A percentile compares a stretch with the other conserved stretches of the same genome.
Conservation (phyloP, 306 rosid genomes). For the Canavalia ensiformis region DNA sequence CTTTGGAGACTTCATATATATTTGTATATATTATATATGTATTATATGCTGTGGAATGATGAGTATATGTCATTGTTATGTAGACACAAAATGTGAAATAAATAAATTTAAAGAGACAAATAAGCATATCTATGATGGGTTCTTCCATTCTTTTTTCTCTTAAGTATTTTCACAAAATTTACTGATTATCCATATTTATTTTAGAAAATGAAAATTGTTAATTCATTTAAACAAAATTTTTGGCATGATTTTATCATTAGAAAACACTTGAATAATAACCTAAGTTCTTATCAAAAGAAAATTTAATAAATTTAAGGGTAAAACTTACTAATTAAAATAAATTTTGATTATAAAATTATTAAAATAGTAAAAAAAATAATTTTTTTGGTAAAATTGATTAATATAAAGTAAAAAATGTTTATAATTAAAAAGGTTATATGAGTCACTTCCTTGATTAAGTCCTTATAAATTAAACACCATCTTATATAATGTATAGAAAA, state of each 20-base stretch:
- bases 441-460: not conserved
- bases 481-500: not conserved
- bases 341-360: not conserved
- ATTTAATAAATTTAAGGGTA: no score
- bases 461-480: not conserved
- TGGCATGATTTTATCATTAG: not conserved
- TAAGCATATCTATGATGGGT: not conserved
- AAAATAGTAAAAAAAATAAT: not conserved
- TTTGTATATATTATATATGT: not conserved
- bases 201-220: not conserved
- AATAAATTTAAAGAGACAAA: not conserved
- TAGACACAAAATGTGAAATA: constrained; percentile 3
- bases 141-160: not conserved
- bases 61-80: not conserved
- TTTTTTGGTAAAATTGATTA: not conserved
- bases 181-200: not conserved
- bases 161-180: not conserved
- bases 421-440: not conserved
- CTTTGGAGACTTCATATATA: not conserved
- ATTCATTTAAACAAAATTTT: not conserved
- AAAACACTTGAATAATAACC: not conserved
- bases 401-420: not conserved
- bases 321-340: not conserved
- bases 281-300: not conserved
- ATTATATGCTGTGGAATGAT: constrained; percentile 1